These are phyloP conservation scores for Vickermania ingenoplastis DNA, from an alignment of 208 protist genomes.

Conservation along the genomic window DNA sequence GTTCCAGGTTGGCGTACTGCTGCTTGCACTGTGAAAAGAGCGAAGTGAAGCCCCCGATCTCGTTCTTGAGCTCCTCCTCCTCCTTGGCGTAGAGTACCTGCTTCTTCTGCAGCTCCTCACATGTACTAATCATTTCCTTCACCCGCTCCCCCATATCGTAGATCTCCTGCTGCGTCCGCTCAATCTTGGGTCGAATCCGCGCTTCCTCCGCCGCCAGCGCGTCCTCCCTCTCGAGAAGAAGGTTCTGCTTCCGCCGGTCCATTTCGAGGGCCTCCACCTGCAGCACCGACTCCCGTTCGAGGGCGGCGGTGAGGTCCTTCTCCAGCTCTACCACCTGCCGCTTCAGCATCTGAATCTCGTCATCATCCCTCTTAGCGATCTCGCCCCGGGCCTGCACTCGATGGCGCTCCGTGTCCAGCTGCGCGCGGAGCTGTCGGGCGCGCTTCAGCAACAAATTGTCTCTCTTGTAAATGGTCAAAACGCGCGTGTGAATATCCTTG, in stretches of 20 bases:
- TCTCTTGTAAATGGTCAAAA: constrained; percentile 83
- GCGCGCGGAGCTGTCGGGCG: constrained; percentile 69
- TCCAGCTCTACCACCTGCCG: constrained; percentile 58
- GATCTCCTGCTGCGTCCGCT: constrained; percentile 63
- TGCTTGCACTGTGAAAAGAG: constrained; percentile 53
- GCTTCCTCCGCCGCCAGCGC: constrained; percentile 82
- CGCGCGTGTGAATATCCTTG: constrained; percentile 75
- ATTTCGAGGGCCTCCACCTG: constrained; percentile 88
- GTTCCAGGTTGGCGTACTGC: constrained; percentile 67
- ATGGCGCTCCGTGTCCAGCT: constrained; percentile 70
- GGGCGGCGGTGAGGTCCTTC: constrained; percentile 58
- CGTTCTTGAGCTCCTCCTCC: constrained; percentile 44
- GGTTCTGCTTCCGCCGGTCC: constrained; percentile 80
- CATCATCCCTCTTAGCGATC: constrained; percentile 67
- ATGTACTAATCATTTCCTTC: constrained; percentile 38
- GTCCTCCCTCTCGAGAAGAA: constrained; percentile 83
- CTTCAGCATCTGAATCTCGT: constrained; percentile 78
- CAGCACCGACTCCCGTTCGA: constrained; percentile 86
- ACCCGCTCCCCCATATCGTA: constrained; percentile 64
- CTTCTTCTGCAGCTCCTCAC: constrained; percentile 28
- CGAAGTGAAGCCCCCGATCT: constrained; percentile 39
- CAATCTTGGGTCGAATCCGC: constrained; percentile 75
- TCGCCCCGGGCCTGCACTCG: constrained; percentile 56
- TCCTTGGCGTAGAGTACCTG: constrained; percentile 33
- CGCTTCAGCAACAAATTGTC: constrained; percentile 84